These are phyloP conservation scores for Penicillium egyptiacum DNA, from an alignment of 495 filamentous ascomycete species.

Conservation along the genomic window DNA sequence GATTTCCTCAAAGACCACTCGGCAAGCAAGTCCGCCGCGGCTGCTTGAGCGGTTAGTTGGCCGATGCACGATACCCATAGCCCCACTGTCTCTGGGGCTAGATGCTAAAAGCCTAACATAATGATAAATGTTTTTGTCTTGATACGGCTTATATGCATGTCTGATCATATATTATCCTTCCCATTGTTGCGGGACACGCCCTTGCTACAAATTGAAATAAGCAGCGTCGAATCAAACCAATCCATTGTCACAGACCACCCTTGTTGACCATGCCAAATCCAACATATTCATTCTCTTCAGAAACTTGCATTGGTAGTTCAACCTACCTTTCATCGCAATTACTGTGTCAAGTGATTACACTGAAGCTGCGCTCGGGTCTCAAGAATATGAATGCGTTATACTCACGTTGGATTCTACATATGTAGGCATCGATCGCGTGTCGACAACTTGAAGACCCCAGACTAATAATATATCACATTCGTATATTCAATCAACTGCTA, in stretches of 20 bases:
- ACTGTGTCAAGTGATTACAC: not conserved
- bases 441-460: not conserved
- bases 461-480: not conserved
- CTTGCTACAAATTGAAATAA: not conserved
- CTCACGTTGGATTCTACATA: not conserved
- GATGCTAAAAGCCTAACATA: constrained; percentile 21
- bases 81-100: constrained; percentile 10
- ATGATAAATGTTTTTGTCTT: constrained; percentile 26
- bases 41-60: constrained; percentile 10
- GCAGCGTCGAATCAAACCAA: not conserved
- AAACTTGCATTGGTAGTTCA: not conserved
- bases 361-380: not conserved
- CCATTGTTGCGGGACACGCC: not conserved
- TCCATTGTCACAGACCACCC: not conserved
- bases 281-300: not conserved
- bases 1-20: constrained; percentile 74
- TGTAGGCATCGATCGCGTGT: not conserved
- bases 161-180: not conserved
- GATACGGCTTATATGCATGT: constrained; percentile 4
- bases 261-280: not conserved
- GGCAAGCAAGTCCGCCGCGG: constrained; percentile 38
- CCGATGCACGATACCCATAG: constrained; percentile 29
- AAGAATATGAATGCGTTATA: not conserved
- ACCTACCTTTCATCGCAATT: not conserved
- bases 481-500: not conserved